Conservation (phyloP, 2,329 filamentous ascomycete species). For the Neopestalotiopsis sp. region DNA sequence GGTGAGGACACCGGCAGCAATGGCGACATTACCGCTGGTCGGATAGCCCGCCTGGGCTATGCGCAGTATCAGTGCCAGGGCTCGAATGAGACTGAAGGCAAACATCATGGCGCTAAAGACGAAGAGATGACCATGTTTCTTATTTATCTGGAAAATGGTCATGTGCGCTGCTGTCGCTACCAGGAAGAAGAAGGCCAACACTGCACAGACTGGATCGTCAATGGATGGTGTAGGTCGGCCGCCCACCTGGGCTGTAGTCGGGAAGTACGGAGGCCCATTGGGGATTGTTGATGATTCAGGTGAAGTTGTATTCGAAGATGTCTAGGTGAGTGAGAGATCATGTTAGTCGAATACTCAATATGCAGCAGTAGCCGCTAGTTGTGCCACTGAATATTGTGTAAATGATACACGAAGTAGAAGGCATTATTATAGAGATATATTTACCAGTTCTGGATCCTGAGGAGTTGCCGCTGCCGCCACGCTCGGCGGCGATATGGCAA, state of each 20-base stretch:
- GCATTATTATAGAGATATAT: neutral
- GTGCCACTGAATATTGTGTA: neutral
- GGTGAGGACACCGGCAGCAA: constrained; percentile 40
- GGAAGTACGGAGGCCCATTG: constrained; percentile 43
- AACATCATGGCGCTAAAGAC: constrained; percentile 41
- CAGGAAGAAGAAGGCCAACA: constrained; percentile 66
- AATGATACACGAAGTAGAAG: neutral
- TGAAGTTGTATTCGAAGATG: constrained; percentile 3
- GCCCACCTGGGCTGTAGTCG: constrained; percentile 55
- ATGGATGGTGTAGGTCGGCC: constrained; percentile 59
- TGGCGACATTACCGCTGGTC: constrained; percentile 35
- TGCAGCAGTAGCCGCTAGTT: neutral
- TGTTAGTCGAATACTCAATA: neutral
- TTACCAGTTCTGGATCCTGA: constrained; percentile 7
- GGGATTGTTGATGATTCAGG: neutral
- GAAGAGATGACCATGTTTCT: constrained; percentile 42
- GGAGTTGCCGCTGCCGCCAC: constrained; percentile 1
- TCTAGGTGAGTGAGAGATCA: neutral
- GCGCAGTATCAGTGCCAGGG: constrained; percentile 39
- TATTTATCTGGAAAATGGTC: constrained; percentile 53
- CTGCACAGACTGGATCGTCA: constrained; percentile 68
- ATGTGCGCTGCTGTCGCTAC: constrained; percentile 60
- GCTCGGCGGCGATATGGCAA: neutral
- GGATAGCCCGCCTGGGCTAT: constrained; percentile 38
- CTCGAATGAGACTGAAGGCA: constrained; percentile 42